These are phyloP conservation scores for Typha latifolia DNA, from an alignment of 176 grass and related monocot genomes.

Conservation along the genomic window DNA sequence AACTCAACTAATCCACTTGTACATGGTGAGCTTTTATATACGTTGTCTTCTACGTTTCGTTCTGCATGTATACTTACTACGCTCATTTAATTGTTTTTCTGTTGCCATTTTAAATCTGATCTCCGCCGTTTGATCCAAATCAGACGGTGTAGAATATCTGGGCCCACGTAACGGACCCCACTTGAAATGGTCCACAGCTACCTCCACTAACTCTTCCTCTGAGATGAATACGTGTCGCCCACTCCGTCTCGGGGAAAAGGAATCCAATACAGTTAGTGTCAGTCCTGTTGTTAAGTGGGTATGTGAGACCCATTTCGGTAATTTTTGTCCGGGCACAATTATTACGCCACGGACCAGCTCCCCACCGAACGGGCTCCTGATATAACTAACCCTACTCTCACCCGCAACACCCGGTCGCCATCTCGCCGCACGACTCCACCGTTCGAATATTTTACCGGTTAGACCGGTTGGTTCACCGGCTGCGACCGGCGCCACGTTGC, in stretches of 20 bases:
- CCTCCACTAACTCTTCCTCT: neutral
- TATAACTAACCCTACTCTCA: neutral
- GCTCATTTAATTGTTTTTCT: too few relatives aligned
- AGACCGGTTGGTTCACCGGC: neutral
- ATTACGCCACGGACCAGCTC: conserved; percentile 2
- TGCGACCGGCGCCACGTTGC: neutral
- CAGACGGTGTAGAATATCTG: neutral
- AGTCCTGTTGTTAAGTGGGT: neutral
- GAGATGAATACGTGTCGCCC: neutral
- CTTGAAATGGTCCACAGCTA: neutral
- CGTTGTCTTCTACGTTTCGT: too few relatives aligned
- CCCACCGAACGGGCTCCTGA: neutral
- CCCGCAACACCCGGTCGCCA: neutral
- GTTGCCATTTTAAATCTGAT: too few relatives aligned
- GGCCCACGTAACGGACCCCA: neutral
- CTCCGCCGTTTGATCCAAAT: neutral
- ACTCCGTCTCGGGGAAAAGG: neutral
- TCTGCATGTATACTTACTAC: too few relatives aligned
- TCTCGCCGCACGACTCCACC: neutral
- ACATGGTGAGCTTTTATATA: too few relatives aligned
- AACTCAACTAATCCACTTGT: too few relatives aligned
- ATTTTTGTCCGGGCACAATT: neutral
- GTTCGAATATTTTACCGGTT: neutral
- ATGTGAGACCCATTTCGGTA: neutral
- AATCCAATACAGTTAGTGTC: conserved; percentile 3